Base-by-base conservation (phyloP, 2,329 filamentous ascomycete genomes). In the Botrytis tulipae region DNA sequence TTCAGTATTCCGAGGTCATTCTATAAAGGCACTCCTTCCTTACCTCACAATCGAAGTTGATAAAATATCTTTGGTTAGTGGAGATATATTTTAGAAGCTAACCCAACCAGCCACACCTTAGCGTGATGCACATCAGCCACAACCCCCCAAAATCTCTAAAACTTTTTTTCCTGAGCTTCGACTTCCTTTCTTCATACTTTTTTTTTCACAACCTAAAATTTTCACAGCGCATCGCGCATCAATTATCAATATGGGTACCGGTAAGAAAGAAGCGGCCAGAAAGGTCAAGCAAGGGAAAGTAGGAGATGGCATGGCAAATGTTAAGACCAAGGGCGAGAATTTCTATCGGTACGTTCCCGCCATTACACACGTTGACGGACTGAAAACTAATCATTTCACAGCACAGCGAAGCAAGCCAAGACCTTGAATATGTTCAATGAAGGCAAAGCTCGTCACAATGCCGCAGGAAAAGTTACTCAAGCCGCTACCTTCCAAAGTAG, bases 311-410 rank as follows among this genome's bases (percentile, higher is more conserved):
- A 94, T 97, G 89, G 90, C 85, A 80, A 98, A 98, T 85, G 93
- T 98, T 81, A 93, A 91, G 80, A 87, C 90, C 79, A 99, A 99
- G 86, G 96, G 96, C 84, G 95, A 98, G 87, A 98, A 98, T 86
- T 99, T 98, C 86, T 98, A 98, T 86, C 90, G 93, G 87, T 92
- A 85, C 77, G 86, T 44, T 44, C 20, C 75, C 72, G 54, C 62
- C 60, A 65, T 54, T 37, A 35, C 46, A 12, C 44, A 32, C 35
- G 48, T 40, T 60, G 14, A 69, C 32, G 18, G 14, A 37, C 6
- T 40, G 63, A 37, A 22, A 73, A 66, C 71, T 76, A 70, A 77
- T 67, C 2, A 40, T 44, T 71, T 62, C 70, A 60, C 72, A 86
- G 86, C 77, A 83, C 85, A 86, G 93, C 93, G 79, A 98, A 98